Evolutionary conservation across 768 basidiomycete genomes (phyloP).

Genomic region (Agaricus blazei): DNA sequence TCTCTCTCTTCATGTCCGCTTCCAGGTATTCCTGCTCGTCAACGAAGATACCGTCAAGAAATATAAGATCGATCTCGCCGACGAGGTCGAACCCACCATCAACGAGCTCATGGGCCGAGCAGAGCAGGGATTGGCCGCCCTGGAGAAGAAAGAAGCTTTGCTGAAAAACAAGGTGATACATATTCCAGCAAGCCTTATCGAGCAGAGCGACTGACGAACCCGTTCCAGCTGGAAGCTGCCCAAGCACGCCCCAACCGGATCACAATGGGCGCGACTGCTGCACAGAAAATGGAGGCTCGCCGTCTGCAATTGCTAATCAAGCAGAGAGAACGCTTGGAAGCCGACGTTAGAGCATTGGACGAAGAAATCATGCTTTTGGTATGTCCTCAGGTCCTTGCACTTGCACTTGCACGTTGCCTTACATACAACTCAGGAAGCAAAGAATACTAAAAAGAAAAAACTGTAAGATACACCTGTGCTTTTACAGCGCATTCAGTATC

Average conservation of each 20-base stretch:
- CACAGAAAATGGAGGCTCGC: conserved; percentile 63
- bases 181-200: conserved; percentile 2
- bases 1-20: neutral
- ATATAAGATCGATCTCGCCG: conserved; percentile 72
- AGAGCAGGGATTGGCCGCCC: conserved; percentile 56
- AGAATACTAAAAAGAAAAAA: conserved; percentile 2
- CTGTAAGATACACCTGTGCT: neutral
- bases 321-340: conserved; percentile 64
- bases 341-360: conserved; percentile 54
- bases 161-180: conserved; percentile 58
- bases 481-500: conserved; percentile 25
- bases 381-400: neutral
- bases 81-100: conserved; percentile 80
- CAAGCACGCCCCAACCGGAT: conserved; percentile 39
- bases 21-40: conserved; percentile 68
- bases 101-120: conserved; percentile 68
- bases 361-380: conserved; percentile 59
- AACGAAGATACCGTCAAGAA: conserved; percentile 66
- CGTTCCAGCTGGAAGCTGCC: conserved; percentile 49
- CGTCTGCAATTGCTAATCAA: conserved; percentile 59
- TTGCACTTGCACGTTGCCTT: neutral
- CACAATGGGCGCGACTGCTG: conserved; percentile 43
- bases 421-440: conserved; percentile 6
- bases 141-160: conserved; percentile 58
- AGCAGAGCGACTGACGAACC: neutral